A percentile compares a stretch with the other conserved stretches of the same genome.
phyloP scores from a whole-genome alignment of 1,284 basidiomycete species.

The Inonotus hispidus region DNA sequence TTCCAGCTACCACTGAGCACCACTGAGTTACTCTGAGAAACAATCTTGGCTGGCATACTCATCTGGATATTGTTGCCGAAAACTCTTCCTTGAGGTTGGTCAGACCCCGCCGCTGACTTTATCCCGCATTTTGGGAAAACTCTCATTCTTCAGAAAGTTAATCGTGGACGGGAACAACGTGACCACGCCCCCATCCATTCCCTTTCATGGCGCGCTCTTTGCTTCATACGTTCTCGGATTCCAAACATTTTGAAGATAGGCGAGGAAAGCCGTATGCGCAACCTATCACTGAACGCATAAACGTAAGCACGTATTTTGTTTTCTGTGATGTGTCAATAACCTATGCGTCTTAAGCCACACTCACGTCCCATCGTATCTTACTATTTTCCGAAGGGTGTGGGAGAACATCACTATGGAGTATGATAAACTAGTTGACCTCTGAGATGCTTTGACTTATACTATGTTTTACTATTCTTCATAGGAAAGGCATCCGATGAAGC shows the following conservation, averaged over 20 bases:
- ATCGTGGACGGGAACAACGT: neutral
- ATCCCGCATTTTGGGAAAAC: neutral
- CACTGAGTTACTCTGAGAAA: neutral
- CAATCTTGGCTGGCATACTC: too few relatives aligned
- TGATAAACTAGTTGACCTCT: constrained; percentile 25
- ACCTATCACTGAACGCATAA: constrained; percentile 68
- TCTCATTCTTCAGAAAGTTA: neutral
- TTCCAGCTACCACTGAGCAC: neutral
- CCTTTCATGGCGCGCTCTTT: constrained; percentile 17
- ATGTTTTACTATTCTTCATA: neutral
- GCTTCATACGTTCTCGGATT: constrained; percentile 53
- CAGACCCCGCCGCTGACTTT: neutral
- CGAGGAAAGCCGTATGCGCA: constrained; percentile 60
- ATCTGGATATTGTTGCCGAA: too few relatives aligned
- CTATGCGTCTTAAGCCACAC: constrained; percentile 53
- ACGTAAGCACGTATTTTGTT: constrained; percentile 39
- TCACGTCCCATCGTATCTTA: constrained; percentile 89
- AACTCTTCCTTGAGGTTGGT: too few relatives aligned
- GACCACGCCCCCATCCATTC: too few relatives aligned
- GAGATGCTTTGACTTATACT: neutral
- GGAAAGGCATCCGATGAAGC: constrained; percentile 14
- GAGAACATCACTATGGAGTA: constrained; percentile 94
- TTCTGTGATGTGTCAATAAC: neutral
- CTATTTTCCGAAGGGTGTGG: constrained; percentile 92
- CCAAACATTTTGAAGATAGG: constrained; percentile 68